Base-by-base conservation (phyloP, 441 rosid species). In the Dalechampia spathulata region DNA sequence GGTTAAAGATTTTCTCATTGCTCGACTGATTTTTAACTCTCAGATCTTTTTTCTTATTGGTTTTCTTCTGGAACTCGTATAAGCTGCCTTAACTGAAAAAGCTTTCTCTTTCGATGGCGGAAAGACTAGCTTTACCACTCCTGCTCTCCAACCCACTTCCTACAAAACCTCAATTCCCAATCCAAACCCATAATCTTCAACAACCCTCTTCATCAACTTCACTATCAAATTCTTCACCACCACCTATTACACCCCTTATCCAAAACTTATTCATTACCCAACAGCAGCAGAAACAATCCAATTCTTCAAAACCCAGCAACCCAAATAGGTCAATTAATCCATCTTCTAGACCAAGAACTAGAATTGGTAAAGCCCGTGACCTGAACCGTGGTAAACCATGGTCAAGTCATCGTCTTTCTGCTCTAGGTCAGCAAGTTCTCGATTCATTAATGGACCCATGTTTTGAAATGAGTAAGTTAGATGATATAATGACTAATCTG, bases 311-410 rank as follows among this genome's bases (percentile, higher is more conserved):
- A 60, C 64, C 71, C 65, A 9, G 58, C 39, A 20, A 41, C 39
- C 67, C 72, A 17, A 16, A 66, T 2, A 60, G 70, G 19, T 60
- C 54, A 48, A 53, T 45, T 45, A 30, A 4, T 8, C 34, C 34
- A 30, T 30, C 34, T 30, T 30, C 34, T 8, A 76, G 75, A 70
- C 68, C 47, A 52, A 74, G 75, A 11, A 68, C 75, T 23, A 76
- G 89, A 41, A 67, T 88, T 22, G 95, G 95, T 49, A 81, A 65
- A 69, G 69, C 79, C 45, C 68, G 70, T 19, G 93, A 86, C 78
- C 59, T 70, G 3, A 86, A 87, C 79, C 79, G 85, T 27, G 93
- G 96, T 3, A 83, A 75, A 65, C 87, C 86, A 17, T 88, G 98
- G 98, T 70, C 82, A 44, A 62, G 78, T 66, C 72, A 66, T 54